Evolutionary conservation across 1,139 yeast genomes (phyloP).

Genomic region (Yamadazyma songkhlaensis): DNA sequence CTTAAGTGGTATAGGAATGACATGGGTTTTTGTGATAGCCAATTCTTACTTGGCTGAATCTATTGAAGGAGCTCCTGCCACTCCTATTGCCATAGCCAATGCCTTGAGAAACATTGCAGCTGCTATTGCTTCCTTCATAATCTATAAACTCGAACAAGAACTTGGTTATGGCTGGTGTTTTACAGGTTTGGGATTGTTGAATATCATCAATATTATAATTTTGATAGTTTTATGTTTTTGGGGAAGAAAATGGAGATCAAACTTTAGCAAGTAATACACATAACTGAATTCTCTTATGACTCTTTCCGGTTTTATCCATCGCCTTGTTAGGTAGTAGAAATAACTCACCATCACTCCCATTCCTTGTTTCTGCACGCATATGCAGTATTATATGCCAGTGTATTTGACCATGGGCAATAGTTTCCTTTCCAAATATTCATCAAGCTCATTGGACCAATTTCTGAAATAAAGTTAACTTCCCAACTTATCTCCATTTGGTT

Average conservation of each 20-base stretch:
- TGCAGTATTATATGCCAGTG: no score
- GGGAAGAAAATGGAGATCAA: constrained; percentile 29
- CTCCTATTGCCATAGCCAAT: constrained; percentile 56
- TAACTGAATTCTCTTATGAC: neutral
- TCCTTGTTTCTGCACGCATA: no score
- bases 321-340: no score
- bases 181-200: constrained; percentile 49
- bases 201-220: constrained; percentile 29
- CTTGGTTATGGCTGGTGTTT: constrained; percentile 64
- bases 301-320: neutral
- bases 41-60: constrained; percentile 58
- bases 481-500: no score
- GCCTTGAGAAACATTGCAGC: constrained; percentile 56
- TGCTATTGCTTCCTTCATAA: constrained; percentile 50
- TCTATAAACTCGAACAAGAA: constrained; percentile 33
- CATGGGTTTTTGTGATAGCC: constrained; percentile 58
- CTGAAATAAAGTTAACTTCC: no score
- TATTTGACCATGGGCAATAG: no score
- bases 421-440: no score
- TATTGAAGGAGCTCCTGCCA: constrained; percentile 50
- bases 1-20: constrained; percentile 53
- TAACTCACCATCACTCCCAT: no score
- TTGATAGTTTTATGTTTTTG: constrained; percentile 22
- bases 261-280: neutral
- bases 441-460: no score